Base-by-base conservation (phyloP, 495 filamentous ascomycete species). In the Hamigera avellanea region DNA sequence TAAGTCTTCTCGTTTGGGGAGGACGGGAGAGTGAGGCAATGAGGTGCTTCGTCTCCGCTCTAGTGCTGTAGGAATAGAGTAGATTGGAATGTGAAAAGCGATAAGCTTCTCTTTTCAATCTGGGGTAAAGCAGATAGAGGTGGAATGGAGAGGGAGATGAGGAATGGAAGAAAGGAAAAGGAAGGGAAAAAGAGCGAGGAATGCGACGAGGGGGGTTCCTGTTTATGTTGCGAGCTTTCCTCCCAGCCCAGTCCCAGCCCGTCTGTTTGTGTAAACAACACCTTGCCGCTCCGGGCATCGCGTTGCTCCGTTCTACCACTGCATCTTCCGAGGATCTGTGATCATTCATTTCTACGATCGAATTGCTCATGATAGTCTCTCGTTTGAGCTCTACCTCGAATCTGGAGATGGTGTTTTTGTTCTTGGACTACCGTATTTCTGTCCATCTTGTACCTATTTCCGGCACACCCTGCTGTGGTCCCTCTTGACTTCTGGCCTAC, bases 1-100 rank as follows among this genome's bases (percentile, higher is more conserved):
- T 44, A 59, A 64, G 57, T n/a, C 28, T 30, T 65, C 61, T 68
- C 66, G 62, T 56, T 62, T 53, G 55, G 32, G 37, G 26, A 46
- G 35, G 37, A 30, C 28, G 28, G 32, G 32, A 44, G 40, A 34
- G 42, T 27, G 26, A 19, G 16, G 23, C 34, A 18, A 10, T 13
- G 23, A 30, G 12, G 28, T 30, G 14, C 28, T 23, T 23, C 21
- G 4, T 23, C 9, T 23, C 21, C 21, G 4, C 21, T 23, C 21
- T 23, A 23, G 21, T 9, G 30, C 39, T 35, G 36, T 31, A 18
- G 40, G 31, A 36, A 41, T 36, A 45, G 23, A 42, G 40, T 40
- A 51, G 47, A 50, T 46, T 50, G 19, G 35, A 32, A 33, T 39
- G 45, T 49, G 27, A 34, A 33, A 44, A 40, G 41, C 21, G 49